Percentiles rank a stretch among this genome's conserved stretches.
phyloP scores from a whole-genome alignment of 768 basidiomycete genomes.

The Pholiota conissans region DNA sequence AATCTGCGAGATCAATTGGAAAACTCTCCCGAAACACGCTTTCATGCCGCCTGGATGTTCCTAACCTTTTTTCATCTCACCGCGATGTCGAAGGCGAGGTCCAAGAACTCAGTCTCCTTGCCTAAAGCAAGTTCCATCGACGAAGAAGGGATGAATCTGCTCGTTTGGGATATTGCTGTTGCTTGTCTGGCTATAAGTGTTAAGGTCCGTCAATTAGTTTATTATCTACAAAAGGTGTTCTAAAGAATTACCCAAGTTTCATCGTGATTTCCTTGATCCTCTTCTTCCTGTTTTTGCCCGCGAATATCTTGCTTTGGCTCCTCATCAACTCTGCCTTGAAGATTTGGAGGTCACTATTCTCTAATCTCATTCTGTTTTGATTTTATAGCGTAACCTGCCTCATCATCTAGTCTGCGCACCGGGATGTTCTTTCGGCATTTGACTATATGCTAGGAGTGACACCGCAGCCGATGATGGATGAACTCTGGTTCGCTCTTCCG shows the following conservation, averaged over 20 bases:
- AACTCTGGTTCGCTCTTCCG: conserved; percentile 58
- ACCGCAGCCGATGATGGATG: conserved; percentile 57
- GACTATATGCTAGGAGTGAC: conserved; percentile 49
- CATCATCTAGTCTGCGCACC: conserved; percentile 48
- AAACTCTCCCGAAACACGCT: conserved; percentile 57
- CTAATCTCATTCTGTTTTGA: background rate
- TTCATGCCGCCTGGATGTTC: conserved; percentile 65
- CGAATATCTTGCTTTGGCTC: conserved; percentile 53
- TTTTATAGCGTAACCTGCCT: background rate
- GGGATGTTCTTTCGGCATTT: conserved; percentile 51
- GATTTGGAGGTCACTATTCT: conserved; percentile 50
- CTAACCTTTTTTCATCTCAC: conserved; percentile 52
- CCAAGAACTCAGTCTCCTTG: conserved; percentile 2
- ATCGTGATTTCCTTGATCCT: conserved; percentile 63
- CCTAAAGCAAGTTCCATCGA: conserved; percentile 15
- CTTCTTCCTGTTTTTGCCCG: conserved; percentile 49
- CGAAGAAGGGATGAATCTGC: conserved; percentile 30
- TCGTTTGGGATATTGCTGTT: conserved; percentile 60
- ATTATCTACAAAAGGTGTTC: background rate
- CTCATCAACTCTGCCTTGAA: conserved; percentile 41
- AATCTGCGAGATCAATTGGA: conserved; percentile 55
- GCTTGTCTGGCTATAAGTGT: conserved; percentile 60
- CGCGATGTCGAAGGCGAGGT: conserved; percentile 16
- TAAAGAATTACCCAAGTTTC: conserved; percentile 39
- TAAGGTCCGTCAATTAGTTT: conserved; percentile 41